Evolutionary conservation across 352 stramenopile species (phyloP), one percentile per base, ranked within the genome.

Genomic region (Pelagophyceae sp.): DNA sequence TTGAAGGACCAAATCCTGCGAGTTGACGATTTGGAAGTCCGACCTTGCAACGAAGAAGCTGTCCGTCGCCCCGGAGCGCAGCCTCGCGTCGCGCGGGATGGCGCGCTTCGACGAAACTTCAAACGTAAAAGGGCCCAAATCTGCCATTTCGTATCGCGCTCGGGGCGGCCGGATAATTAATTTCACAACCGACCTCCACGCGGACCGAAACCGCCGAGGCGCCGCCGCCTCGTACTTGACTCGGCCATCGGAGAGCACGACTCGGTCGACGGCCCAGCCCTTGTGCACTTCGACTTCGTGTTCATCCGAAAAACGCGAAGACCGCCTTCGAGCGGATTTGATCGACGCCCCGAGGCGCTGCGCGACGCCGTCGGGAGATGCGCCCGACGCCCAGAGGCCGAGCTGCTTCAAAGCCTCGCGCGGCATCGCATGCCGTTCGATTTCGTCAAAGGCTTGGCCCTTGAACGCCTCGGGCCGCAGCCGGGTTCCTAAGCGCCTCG

Each of bases 121-220:
- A 27, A 74, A 74, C 15, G 33, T 37, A 11, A 50, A 5, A 2
- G 67, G 67, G 25, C 67, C 67, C 17, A 74, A 37, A 1, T 74
- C 67, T 1, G 25, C 23, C 0, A 74, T 23, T 2, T 27, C 33
- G 67, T 74, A 74, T 2, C 15, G 6, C 67, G 67, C 67, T 5
- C 67, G 33, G 35, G 67, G 67, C 67, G 67, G 67, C 6, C 67
- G 19, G 33, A 74, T 74, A 1, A 74, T 37, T 11, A 74, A n/a
- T 2, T 37, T 31, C 15, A 74, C 67, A 31, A 74, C 67, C 15
- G 67, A 23, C 15, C 67, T 33, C 33, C 38, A 74, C 67, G 67
- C 67, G 1, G 33, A 2, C 35, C 35, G 20, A 3, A 31, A 17
- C 5, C 67, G 11, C 15, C 67, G 11, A 11, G 67, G 67, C 38